These are phyloP conservation scores for Pyrrhoderma lamaoense DNA, from an alignment of 1,284 basidiomycete genomes.

Conservation along the genomic window DNA sequence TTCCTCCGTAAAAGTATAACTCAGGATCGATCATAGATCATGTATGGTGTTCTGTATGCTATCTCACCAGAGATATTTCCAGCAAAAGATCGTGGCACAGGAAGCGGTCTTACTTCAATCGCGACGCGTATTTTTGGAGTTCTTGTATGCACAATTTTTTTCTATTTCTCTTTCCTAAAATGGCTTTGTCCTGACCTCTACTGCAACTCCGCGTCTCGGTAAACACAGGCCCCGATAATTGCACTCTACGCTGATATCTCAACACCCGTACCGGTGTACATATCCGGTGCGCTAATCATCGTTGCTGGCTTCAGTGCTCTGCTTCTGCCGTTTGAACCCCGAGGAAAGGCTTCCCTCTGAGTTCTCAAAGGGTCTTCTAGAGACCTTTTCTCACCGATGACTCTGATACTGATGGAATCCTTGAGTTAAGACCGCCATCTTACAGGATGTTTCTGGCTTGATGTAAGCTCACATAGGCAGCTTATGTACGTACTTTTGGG, in stretches of 20 bases:
- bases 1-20: neutral
- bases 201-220: neutral
- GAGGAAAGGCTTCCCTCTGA: slow-evolving; percentile 61
- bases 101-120: slow-evolving; percentile 57
- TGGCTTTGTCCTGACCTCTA: neutral
- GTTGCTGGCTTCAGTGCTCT: slow-evolving; percentile 56
- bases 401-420: too few species aligned
- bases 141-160: slow-evolving; percentile 32
- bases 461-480: too few species aligned
- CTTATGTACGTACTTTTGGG: too few species aligned
- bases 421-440: too few species aligned
- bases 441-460: too few species aligned
- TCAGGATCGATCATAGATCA: slow-evolving; percentile 35
- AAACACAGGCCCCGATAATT: slow-evolving; percentile 57
- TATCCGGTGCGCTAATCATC: slow-evolving; percentile 67
- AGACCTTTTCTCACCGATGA: too few species aligned
- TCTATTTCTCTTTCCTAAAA: slow-evolving; percentile 6
- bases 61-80: slow-evolving; percentile 65
- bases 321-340: slow-evolving; percentile 70
- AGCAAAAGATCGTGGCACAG: slow-evolving; percentile 64
- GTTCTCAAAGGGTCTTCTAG: too few species aligned
- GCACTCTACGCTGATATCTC: slow-evolving; percentile 61
- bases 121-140: slow-evolving; percentile 60
- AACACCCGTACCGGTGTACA: slow-evolving; percentile 69
- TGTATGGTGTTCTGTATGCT: slow-evolving; percentile 70